Evolutionary conservation across 805 yeast species (phyloP).

Genomic region (Pichia cabralensis): DNA sequence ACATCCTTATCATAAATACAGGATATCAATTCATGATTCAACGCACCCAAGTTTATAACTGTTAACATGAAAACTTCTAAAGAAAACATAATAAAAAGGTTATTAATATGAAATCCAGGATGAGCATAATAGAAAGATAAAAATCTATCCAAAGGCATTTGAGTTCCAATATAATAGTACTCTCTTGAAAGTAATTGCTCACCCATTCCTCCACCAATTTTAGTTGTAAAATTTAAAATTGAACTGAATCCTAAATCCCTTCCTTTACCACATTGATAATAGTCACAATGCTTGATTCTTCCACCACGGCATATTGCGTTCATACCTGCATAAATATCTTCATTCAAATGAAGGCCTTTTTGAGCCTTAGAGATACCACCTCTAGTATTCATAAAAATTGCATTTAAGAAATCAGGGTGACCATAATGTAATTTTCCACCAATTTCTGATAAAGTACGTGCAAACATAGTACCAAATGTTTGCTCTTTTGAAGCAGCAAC

Average conservation of each 20-base stretch:
- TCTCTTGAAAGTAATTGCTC: slow-evolving; percentile 90
- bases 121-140: slow-evolving; percentile 93
- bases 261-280: slow-evolving; percentile 94
- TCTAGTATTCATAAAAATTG: slow-evolving; percentile 84
- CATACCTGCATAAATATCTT: slow-evolving; percentile 95
- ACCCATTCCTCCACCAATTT: slow-evolving; percentile 98
- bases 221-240: slow-evolving; percentile 85
- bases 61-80: slow-evolving; percentile 81
- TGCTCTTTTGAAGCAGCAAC: slow-evolving; percentile 97
- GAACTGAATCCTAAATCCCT: slow-evolving; percentile 92
- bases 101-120: slow-evolving; percentile 92
- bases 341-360: slow-evolving; percentile 84
- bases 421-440: slow-evolving; percentile 96
- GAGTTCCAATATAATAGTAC: slow-evolving; percentile 84
- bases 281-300: slow-evolving; percentile 89
- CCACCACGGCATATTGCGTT: slow-evolving; percentile 85
- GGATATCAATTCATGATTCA: slow-evolving; percentile 58
- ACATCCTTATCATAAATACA: slow-evolving; percentile 58
- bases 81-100: slow-evolving; percentile 76
- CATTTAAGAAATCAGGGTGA: slow-evolving; percentile 91
- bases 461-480: slow-evolving; percentile 92
- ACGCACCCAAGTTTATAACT: slow-evolving; percentile 67
- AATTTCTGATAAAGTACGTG: slow-evolving; percentile 84
- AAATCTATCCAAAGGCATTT: slow-evolving; percentile 80
- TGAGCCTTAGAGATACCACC: slow-evolving; percentile 96